A percentile compares a stretch with the other conserved stretches of the same genome.
Evolutionary conservation across 1,284 basidiomycete genomes (phyloP).

Genomic region (Inonotus hispidus): DNA sequence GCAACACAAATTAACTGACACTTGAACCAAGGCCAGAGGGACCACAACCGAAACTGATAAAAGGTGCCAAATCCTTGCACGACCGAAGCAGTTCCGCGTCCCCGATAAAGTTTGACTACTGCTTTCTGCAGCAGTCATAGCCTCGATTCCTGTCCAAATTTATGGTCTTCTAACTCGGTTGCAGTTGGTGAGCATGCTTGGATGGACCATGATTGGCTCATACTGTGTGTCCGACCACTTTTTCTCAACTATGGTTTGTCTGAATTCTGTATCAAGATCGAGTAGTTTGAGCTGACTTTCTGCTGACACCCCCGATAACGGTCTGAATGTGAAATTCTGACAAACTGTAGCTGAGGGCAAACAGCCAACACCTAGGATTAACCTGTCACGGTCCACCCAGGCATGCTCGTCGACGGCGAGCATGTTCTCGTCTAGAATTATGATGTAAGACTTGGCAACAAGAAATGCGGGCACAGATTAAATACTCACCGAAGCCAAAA

Average conservation of each 20-base stretch:
- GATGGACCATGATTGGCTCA: conserved; percentile 62
- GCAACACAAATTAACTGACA: no score
- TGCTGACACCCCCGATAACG: conserved; percentile 56
- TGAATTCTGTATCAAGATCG: conserved; percentile 44
- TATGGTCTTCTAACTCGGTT: no score
- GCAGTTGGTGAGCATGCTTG: conserved; percentile 63
- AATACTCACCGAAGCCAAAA: conserved; percentile 51
- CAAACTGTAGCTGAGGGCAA: conserved; percentile 48
- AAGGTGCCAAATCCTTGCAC: no score
- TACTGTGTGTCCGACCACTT: conserved; percentile 54
- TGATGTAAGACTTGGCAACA: conserved; percentile 8
- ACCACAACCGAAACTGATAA: no score
- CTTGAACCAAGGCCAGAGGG: no score
- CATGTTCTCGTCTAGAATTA: conserved; percentile 29
- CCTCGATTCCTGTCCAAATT: no score
- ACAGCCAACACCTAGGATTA: conserved; percentile 55
- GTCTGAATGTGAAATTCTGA: conserved; percentile 45
- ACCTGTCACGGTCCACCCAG: conserved; percentile 64
- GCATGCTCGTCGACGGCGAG: conserved; percentile 60
- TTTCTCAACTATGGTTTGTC: conserved; percentile 48
- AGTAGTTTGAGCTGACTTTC: no score
- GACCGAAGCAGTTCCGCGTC: no score
- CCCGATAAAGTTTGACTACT: no score
- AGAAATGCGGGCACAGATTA: not conserved
- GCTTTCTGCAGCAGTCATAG: no score